A percentile compares a stretch with the other conserved stretches of the same genome.
Evolutionary conservation across 2,329 filamentous ascomycete genomes (phyloP).

Genomic region (Fusarium annulatum): DNA sequence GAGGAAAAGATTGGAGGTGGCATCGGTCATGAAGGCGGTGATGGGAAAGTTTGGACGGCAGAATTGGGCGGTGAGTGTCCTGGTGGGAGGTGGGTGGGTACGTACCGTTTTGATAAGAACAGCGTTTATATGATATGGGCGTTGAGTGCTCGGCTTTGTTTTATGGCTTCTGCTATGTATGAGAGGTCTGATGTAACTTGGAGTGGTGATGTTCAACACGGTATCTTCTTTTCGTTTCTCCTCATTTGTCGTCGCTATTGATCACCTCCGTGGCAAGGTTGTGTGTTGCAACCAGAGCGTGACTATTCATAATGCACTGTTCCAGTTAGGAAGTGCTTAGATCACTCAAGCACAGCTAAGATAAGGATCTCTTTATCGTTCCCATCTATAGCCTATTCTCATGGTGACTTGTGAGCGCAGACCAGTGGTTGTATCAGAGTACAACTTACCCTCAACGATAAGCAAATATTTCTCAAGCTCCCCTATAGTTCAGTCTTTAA

Average conservation of each 20-base stretch:
- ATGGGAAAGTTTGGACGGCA: conserved; percentile 42
- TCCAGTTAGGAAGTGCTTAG: no score
- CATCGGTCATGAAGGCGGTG: conserved; percentile 42
- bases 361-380: not conserved
- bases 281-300: not conserved
- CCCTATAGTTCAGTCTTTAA: not conserved
- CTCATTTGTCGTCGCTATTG: no score
- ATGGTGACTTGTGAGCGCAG: not conserved
- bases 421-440: not conserved
- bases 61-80: conserved; percentile 40
- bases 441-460: no score
- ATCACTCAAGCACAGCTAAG: not conserved
- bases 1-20: conserved; percentile 37
- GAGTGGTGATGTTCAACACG: accelerated
- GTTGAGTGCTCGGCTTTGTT: not conserved
- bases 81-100: not conserved
- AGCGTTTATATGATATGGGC: not conserved
- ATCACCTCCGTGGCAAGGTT: not conserved
- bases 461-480: not conserved
- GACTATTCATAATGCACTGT: not conserved
- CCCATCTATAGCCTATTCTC: not conserved
- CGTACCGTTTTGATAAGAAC: not conserved
- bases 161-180: not conserved
- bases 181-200: not conserved
- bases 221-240: not conserved